These are phyloP conservation scores for Tetrapyrgos nigripes DNA, from an alignment of 1,284 basidiomycete genomes.

Conservation along the genomic window DNA sequence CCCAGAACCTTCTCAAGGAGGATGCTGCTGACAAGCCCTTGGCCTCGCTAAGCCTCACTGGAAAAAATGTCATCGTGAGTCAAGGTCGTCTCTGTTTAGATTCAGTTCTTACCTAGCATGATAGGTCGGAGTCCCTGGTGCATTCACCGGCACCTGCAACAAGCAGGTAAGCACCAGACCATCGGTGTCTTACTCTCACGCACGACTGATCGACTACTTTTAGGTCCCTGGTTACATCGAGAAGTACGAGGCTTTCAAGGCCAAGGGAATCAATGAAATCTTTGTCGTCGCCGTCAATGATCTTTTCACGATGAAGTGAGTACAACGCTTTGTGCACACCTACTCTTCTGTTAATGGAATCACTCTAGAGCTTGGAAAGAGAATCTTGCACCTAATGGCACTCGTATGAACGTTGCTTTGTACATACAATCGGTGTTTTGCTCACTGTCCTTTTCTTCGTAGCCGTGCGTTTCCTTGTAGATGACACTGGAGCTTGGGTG, in stretches of 20 bases:
- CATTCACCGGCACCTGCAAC: slow-evolving; percentile 54
- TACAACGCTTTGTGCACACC: slow-evolving; percentile 5
- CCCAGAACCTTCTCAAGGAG: slow-evolving; percentile 58
- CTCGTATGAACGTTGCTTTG: slow-evolving; percentile 41
- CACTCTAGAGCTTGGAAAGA: slow-evolving; percentile 72
- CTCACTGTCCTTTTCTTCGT: slow-evolving; percentile 2
- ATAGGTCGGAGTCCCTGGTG: slow-evolving; percentile 65
- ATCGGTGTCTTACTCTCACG: not conserved
- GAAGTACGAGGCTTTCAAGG: slow-evolving; percentile 65
- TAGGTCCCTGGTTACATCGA: slow-evolving; percentile 75
- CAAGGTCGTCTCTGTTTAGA: not conserved
- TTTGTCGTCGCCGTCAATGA: slow-evolving; percentile 79
- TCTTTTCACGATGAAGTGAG: slow-evolving; percentile 67
- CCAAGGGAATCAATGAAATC: slow-evolving; percentile 72
- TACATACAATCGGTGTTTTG: too few species aligned
- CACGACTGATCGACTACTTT: slow-evolving; percentile 37
- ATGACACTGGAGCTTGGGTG: slow-evolving; percentile 68
- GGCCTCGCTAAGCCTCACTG: slow-evolving; percentile 55
- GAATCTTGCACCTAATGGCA: slow-evolving; percentile 59
- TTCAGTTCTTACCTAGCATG: slow-evolving; percentile 2
- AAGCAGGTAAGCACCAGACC: slow-evolving; percentile 3
- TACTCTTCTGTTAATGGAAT: slow-evolving; percentile 6
- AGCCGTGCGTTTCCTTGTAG: slow-evolving; percentile 71
- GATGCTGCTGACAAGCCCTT: slow-evolving; percentile 57
- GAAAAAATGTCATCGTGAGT: slow-evolving; percentile 76